Percentiles rank a stretch among this genome's conserved stretches.
Evolutionary conservation across 306 rosid genomes (phyloP).

Genomic region (Mimosa bimucronata): DNA sequence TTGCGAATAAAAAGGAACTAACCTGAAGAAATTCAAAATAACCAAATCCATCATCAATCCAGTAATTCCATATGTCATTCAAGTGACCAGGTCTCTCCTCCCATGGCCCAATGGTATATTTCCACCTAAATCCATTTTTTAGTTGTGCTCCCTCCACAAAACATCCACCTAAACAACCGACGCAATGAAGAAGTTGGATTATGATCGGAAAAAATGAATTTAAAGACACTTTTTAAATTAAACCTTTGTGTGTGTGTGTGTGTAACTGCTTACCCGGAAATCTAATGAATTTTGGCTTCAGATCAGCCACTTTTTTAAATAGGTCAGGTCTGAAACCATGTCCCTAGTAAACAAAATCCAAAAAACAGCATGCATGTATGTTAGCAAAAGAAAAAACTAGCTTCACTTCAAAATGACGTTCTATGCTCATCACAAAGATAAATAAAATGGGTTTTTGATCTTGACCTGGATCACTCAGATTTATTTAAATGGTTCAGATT

Average conservation of each 20-base stretch:
- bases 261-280: neutral
- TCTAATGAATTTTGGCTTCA: neutral
- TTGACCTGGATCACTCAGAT: too few species aligned
- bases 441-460: too few species aligned
- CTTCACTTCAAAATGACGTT: too few species aligned
- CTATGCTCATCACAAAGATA: too few species aligned
- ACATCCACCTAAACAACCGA: neutral
- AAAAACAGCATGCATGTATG: neutral
- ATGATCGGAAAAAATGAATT: neutral
- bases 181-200: neutral
- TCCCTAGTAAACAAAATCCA: neutral
- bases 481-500: too few species aligned
- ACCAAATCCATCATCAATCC: neutral
- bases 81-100: neutral
- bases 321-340: neutral
- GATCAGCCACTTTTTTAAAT: neutral
- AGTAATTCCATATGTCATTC: neutral
- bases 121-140: conserved; percentile 1
- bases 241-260: too few species aligned
- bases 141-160: neutral
- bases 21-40: neutral
- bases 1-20: neutral
- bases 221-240: neutral
- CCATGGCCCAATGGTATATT: neutral
- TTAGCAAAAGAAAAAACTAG: neutral